Percentiles rank a stretch among this genome's conserved stretches.
Conservation (phyloP, 2,329 filamentous ascomycete genomes). For the Xylariaceae sp. region DNA sequence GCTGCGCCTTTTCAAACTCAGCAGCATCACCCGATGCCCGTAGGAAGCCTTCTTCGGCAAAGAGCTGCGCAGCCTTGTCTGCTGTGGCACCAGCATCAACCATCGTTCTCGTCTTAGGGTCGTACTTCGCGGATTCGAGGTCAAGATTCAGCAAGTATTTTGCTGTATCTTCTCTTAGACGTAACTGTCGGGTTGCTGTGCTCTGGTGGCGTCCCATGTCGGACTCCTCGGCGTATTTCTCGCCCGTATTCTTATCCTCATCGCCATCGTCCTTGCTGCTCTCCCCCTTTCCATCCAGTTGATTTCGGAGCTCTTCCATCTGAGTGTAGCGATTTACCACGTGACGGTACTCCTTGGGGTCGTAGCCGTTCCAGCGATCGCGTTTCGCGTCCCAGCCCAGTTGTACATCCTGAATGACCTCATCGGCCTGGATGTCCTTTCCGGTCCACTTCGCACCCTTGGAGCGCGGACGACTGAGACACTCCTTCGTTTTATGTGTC, state of each 20-base stretch:
- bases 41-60: slow-evolving; percentile 91
- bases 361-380: slow-evolving; percentile 98
- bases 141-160: slow-evolving; percentile 96
- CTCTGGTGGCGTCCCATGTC: slow-evolving; percentile 94
- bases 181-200: slow-evolving; percentile 82
- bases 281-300: slow-evolving; percentile 36
- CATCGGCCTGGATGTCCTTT: slow-evolving; percentile 88
- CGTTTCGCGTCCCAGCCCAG: slow-evolving; percentile 96
- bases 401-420: slow-evolving; percentile 76
- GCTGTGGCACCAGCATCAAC: slow-evolving; percentile 76
- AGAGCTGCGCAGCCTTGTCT: slow-evolving; percentile 74
- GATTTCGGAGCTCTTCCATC: slow-evolving; percentile 68
- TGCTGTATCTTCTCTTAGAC: slow-evolving; percentile 92
- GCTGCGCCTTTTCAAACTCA: slow-evolving; percentile 84
- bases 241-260: slow-evolving; percentile 52
- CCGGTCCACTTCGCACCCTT: slow-evolving; percentile 89
- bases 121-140: slow-evolving; percentile 93
- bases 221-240: slow-evolving; percentile 87
- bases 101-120: slow-evolving; percentile 91
- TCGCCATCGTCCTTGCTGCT: slow-evolving; percentile 42
- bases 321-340: slow-evolving; percentile 89
- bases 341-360: slow-evolving; percentile 74
- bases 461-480: slow-evolving; percentile 80
- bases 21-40: slow-evolving; percentile 83
- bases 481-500: slow-evolving; percentile 94